Percentiles rank a stretch among this genome's conserved stretches.
Conservation (phyloP, 2,329 filamentous ascomycete genomes). For the Diaporthe sp. region DNA sequence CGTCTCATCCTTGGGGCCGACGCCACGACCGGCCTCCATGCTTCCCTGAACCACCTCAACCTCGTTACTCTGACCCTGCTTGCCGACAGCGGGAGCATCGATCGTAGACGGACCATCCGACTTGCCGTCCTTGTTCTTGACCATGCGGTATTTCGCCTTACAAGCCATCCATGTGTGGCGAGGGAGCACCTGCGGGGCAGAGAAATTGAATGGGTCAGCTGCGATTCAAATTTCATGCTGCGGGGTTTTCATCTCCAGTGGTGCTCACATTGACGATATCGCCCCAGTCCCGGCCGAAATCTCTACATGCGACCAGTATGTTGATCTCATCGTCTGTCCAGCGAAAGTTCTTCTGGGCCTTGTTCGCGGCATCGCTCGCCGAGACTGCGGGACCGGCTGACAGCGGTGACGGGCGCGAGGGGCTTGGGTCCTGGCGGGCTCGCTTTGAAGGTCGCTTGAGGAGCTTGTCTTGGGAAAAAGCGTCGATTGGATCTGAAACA, state of each 20-base stretch:
- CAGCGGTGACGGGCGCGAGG: neutral
- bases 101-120: neutral
- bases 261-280: slow-evolving; percentile 2
- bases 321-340: slow-evolving; percentile 15
- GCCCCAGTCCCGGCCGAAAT: neutral
- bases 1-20: too few species aligned
- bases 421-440: neutral
- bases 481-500: neutral
- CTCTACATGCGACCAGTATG: neutral
- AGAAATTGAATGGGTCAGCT: neutral
- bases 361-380: too few species aligned
- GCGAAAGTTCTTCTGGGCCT: neutral
- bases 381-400: neutral
- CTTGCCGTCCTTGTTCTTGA: neutral
- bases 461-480: neutral
- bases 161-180: neutral
- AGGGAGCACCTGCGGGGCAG: neutral
- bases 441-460: neutral
- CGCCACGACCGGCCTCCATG: neutral
- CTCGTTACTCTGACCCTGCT: too few species aligned
- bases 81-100: too few species aligned
- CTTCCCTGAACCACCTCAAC: too few species aligned
- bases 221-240: too few species aligned
- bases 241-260: too few species aligned
- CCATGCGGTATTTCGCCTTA: neutral